Evolutionary conservation across 106 monocot genomes (phyloP).

Genomic region (Gastrodia elata): DNA sequence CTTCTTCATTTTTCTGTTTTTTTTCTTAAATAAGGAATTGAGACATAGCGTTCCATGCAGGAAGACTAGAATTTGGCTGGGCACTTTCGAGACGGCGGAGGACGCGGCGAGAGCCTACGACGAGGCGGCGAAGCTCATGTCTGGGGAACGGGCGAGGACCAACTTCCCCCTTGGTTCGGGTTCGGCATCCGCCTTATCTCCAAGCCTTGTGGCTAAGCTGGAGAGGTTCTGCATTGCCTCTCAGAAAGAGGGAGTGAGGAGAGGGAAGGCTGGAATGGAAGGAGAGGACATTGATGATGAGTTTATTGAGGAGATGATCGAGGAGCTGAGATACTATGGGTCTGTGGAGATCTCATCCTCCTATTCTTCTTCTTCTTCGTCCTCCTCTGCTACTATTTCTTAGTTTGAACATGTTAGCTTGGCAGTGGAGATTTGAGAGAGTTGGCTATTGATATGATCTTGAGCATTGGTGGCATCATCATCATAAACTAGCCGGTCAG

Average conservation of each 20-base stretch:
- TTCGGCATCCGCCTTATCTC: conserved; percentile 22
- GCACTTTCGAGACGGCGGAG: conserved; percentile 85
- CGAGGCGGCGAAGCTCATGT: conserved; percentile 74
- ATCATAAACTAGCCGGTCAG: not conserved
- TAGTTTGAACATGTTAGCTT: not conserved
- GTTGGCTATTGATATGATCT: conserved; percentile 1
- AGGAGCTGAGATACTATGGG: conserved; percentile 67
- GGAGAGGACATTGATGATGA: conserved; percentile 35
- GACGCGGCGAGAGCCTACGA: conserved; percentile 80
- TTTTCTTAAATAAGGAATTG: not conserved
- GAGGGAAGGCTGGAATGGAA: not conserved
- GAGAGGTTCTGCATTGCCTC: conserved; percentile 41
- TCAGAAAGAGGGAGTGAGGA: not conserved
- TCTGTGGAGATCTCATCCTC: conserved; percentile 60
- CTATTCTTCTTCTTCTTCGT: conserved; percentile 16
- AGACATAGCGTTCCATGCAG: conserved; percentile 14
- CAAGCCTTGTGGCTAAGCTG: conserved; percentile 57
- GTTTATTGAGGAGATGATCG: conserved; percentile 79
- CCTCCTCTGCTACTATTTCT: conserved; percentile 1
- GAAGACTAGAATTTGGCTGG: conserved; percentile 83
- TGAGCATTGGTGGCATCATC: not conserved
- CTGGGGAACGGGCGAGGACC: conserved; percentile 46
- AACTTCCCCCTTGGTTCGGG: conserved; percentile 45
- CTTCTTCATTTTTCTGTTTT: not conserved
- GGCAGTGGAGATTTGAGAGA: not conserved